Evolutionary conservation across 176 grass and related monocot genomes (phyloP).

Genomic region (Eragrostis curvula): DNA sequence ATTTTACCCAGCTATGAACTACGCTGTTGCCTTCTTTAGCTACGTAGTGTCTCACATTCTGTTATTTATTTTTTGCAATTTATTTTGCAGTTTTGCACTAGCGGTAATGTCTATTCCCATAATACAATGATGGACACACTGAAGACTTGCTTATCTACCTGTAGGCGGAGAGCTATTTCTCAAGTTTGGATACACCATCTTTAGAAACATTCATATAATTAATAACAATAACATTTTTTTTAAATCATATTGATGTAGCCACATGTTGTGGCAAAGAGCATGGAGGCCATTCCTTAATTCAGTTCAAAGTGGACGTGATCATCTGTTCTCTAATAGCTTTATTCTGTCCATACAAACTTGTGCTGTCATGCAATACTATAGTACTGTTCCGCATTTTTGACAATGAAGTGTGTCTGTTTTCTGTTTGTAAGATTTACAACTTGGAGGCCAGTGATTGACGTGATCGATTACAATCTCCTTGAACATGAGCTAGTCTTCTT

Average conservation of each 20-base stretch:
- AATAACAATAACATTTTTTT: neutral
- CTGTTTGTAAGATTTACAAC: neutral
- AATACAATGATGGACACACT: neutral
- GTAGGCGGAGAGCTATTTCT: neutral
- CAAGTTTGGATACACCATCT: neutral
- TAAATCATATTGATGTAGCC: neutral
- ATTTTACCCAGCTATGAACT: neutral
- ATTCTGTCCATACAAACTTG: neutral
- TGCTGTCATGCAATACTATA: constrained; percentile 2
- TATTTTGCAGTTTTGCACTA: constrained; percentile 8
- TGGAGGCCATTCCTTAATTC: neutral
- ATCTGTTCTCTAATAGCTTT: neutral
- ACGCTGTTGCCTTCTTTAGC: neutral
- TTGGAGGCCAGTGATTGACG: neutral
- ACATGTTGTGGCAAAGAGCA: neutral
- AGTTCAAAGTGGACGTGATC: neutral
- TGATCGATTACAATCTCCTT: constrained; percentile 10
- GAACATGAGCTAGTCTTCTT: neutral
- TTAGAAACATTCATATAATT: neutral
- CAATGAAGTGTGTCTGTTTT: neutral
- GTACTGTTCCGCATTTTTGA: neutral
- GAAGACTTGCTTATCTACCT: neutral
- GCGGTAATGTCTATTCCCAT: neutral
- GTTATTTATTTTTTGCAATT: neutral
- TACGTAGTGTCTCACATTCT: neutral